These are phyloP conservation scores for Prosopis cineraria DNA, from an alignment of 306 rosid species.

Conservation along the genomic window DNA sequence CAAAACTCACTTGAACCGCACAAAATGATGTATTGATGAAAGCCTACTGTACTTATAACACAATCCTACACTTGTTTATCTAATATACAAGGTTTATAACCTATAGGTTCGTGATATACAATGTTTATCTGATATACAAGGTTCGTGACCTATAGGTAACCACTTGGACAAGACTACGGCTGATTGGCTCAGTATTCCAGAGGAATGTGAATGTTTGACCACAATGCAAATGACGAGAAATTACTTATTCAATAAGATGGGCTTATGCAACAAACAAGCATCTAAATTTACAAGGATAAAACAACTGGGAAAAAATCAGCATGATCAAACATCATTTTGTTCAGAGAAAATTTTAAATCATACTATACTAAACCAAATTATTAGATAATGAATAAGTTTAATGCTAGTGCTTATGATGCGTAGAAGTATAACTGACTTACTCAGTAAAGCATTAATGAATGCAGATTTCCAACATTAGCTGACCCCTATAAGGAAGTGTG, in stretches of 20 bases:
- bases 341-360: conserved; percentile 20
- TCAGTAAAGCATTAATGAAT: conserved; percentile 81
- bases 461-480: conserved; percentile 98
- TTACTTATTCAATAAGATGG: too few relatives aligned
- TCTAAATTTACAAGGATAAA: neutral
- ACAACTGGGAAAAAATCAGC: neutral
- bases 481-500: conserved; percentile 59
- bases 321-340: neutral
- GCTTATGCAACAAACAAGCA: too few relatives aligned
- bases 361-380: neutral
- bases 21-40: neutral
- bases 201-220: conserved; percentile 20
- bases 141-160: neutral
- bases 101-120: too few relatives aligned
- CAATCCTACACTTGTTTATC: conserved; percentile 11
- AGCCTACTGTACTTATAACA: neutral
- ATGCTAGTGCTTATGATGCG: neutral
- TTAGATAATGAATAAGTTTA: conserved; percentile 12
- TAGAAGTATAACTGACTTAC: conserved; percentile 53
- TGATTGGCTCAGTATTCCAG: conserved; percentile 10
- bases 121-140: conserved; percentile 8
- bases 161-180: neutral
- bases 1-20: conserved; percentile 7
- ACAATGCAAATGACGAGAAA: neutral
- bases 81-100: neutral